Evolutionary conservation across 139 green algal species (phyloP), one percentile per base, ranked within the genome.

Genomic region (Pleodorina starrii): DNA sequence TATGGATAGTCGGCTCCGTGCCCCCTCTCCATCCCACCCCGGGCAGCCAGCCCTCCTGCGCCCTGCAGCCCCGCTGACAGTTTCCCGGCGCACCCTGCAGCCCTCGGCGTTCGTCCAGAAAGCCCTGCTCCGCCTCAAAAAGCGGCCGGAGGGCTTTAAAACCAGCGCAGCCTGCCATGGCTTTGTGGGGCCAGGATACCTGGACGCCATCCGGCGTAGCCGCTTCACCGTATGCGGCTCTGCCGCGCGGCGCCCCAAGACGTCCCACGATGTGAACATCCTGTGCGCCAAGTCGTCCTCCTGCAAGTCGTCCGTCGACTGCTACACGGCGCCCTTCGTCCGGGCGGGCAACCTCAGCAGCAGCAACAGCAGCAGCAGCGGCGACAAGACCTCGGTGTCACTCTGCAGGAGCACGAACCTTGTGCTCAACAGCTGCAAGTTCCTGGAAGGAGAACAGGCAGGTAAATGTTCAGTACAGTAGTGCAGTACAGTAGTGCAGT

Each of bases 401-500:
- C 19, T 82, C 1, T 89, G 84, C 36, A 60, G 27, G 21, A 89
- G 84, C 69, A 21, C 21, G 2, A 89, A 89, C 35, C 9, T 89
- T 16, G 36, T 89, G 1, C 69, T 89, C 9, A 69, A 89, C 50
- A 83, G 16, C 36, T 89, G 84, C 50, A 27, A 23, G 14, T 82
- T 89, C 38, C 59, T 74, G 12, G 14, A 36, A 3, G 50, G 50
- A 0, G 42, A 27, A 9, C 43, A 36, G 35, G 36, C 16, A 36
- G 83, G 83, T 82, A 63, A 77, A 32, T 12, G 7, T n/a, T n/a
- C n/a, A n/a, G n/a, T n/a, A n/a, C n/a, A n/a, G n/a, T n/a, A n/a
- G n/a, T n/a, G n/a, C n/a, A n/a, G n/a, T n/a, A n/a, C n/a, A n/a
- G n/a, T n/a, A n/a, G n/a, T n/a, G n/a, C n/a, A n/a, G n/a, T n/a